Evolutionary conservation across 1,139 yeast genomes (phyloP), one percentile per base, ranked within the genome.

Genomic region (Saccharomyces hybrid): DNA sequence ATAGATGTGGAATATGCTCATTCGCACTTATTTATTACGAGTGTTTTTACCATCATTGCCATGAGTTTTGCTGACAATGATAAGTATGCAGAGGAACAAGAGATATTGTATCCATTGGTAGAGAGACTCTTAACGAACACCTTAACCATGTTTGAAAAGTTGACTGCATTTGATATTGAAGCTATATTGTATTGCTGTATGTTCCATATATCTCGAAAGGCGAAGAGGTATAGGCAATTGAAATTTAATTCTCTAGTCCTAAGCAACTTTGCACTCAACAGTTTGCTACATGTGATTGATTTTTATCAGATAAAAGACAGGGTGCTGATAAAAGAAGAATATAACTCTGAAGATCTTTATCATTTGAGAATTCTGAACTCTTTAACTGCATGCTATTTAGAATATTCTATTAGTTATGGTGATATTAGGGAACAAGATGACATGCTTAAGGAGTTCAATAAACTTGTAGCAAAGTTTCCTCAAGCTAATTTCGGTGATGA

Each of bases 151-250:
- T 67, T 68, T 2, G 75, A 74, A 49, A 78, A 79, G n/a, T 62
- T 80, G 31, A 76, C 77, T 5, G 81, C 78, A 57, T 81, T 78
- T 62, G 84, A 80, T 59, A 74, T 79, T 47, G 85, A 80, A 60
- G 83, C 82, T 0, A 72, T 80, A 19, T 62, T 80, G 27, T 80
- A 80, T 60, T 72, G 80, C 54, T 73, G 81, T 16, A 66, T 78
- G 65, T 80, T 78, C 61, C 77, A 78, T 58, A 74, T 79, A 48
- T 78, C 82, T 0, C 70, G 82, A 58, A 78, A 78, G 55, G 78
- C 81, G 3, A 69, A 73, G 49, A 58, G 69, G 28, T 66, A 67
- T 54, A 59, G 72, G 51, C 83, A 79, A 61, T 70, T 76, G 9
- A 73, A 73, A 48, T 69, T 77, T 58, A 81, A 80, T 61, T 72